Evolutionary conservation across 805 yeast genomes (phyloP).

Genomic region (Ogataea corticis): DNA sequence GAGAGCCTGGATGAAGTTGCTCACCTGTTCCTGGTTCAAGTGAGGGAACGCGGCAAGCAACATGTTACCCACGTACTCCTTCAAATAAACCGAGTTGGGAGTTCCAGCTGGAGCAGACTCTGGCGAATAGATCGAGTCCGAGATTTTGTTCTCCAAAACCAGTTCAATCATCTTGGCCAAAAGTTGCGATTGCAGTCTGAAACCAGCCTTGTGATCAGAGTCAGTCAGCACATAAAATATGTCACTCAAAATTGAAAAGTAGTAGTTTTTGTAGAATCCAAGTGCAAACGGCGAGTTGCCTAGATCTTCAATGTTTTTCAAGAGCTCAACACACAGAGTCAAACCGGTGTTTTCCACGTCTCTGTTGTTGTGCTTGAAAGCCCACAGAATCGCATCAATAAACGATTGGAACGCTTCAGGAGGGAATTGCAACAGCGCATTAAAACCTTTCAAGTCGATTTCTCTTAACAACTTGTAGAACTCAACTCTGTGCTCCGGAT

Average conservation of each 20-base stretch:
- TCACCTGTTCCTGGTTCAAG: conserved; percentile 77
- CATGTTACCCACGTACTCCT: conserved; percentile 79
- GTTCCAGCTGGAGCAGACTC: conserved; percentile 87
- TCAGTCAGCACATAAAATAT: conserved; percentile 93
- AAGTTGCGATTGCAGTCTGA: conserved; percentile 81
- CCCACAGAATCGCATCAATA: conserved; percentile 96
- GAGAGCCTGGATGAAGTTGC: conserved; percentile 77
- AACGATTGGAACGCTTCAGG: conserved; percentile 90
- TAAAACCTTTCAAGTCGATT: conserved; percentile 81
- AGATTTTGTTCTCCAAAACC: conserved; percentile 73
- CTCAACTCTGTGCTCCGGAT: conserved; percentile 97
- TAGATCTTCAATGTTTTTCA: conserved; percentile 79
- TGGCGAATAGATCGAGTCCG: conserved; percentile 75
- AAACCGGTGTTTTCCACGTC: conserved; percentile 95
- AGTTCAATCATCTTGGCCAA: conserved; percentile 80
- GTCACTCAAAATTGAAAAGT: conserved; percentile 86
- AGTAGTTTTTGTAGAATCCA: conserved; percentile 85
- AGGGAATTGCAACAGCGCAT: conserved; percentile 83
- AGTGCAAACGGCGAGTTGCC: conserved; percentile 73
- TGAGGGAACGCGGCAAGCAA: conserved; percentile 90
- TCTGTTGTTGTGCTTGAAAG: conserved; percentile 94
- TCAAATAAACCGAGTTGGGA: conserved; percentile 73
- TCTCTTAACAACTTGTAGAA: conserved; percentile 88
- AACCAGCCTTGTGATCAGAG: conserved; percentile 97
- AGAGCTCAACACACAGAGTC: conserved; percentile 75